Evolutionary conservation across 768 basidiomycete species (phyloP).

Genomic region (Russula compacta): DNA sequence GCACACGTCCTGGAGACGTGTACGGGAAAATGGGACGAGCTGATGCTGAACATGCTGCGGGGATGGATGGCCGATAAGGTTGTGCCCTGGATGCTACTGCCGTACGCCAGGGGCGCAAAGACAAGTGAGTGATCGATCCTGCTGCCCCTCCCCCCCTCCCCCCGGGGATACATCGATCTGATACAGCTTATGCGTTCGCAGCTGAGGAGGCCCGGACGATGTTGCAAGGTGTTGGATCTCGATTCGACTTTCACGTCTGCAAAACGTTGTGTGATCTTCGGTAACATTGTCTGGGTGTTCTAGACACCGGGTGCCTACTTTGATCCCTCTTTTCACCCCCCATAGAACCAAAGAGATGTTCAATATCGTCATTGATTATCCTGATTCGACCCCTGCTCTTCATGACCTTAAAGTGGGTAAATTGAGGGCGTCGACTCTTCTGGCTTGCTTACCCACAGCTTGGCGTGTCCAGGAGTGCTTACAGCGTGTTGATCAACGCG

Average conservation of each 20-base stretch:
- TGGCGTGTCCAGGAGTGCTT: slow-evolving; percentile 52
- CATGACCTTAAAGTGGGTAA: slow-evolving; percentile 71
- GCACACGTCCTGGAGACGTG: slow-evolving; percentile 57
- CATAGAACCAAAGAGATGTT: slow-evolving; percentile 75
- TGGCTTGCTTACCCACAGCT: neutral
- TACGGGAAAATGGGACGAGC: slow-evolving; percentile 57
- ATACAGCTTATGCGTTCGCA: slow-evolving; percentile 22
- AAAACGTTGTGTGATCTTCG: slow-evolving; percentile 83
- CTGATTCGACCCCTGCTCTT: slow-evolving; percentile 77
- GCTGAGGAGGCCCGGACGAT: slow-evolving; percentile 62
- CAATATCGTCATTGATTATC: slow-evolving; percentile 92
- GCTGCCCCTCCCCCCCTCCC: no score
- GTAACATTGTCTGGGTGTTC: slow-evolving; percentile 32
- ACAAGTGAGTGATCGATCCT: slow-evolving; percentile 34
- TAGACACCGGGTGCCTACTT: no score
- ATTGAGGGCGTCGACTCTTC: neutral
- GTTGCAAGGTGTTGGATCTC: slow-evolving; percentile 68
- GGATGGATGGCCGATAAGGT: slow-evolving; percentile 75
- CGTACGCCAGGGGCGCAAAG: slow-evolving; percentile 61
- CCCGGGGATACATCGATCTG: neutral
- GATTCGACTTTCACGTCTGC: slow-evolving; percentile 90
- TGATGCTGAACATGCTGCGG: slow-evolving; percentile 51
- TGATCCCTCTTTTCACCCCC: neutral
- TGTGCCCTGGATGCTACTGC: slow-evolving; percentile 77
- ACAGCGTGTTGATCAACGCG: slow-evolving; percentile 71